Evolutionary conservation across 306 rosid species (phyloP).

Genomic region (Acacia confusa): DNA sequence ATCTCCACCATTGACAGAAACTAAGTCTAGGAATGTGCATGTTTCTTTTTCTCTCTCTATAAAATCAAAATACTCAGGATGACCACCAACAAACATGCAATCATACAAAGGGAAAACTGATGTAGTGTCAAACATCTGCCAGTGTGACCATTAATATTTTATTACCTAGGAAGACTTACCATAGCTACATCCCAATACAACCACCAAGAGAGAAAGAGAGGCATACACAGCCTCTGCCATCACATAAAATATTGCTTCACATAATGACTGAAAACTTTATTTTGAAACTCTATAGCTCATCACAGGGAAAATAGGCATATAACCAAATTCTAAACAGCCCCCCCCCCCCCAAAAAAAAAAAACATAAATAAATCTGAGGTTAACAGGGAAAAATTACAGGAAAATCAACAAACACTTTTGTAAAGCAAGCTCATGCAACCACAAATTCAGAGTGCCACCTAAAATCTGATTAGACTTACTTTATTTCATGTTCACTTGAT

Average conservation of each 20-base stretch:
- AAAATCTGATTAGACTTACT: conserved; percentile 43
- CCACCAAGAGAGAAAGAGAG: too few species aligned
- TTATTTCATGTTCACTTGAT: conserved; percentile 45
- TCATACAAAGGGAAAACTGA: neutral
- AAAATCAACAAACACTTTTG: conserved; percentile 4
- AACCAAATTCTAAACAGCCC: conserved; percentile 18
- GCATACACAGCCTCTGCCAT: too few species aligned
- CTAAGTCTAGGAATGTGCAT: conserved; percentile 17
- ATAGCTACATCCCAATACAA: neutral
- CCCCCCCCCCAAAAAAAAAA: neutral
- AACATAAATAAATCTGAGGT: neutral
- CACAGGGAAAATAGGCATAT: neutral
- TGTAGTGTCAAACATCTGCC: neutral
- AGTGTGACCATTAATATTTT: neutral
- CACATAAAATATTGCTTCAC: neutral
- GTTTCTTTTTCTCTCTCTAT: neutral
- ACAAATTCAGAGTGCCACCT: conserved; percentile 9
- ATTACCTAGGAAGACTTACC: neutral
- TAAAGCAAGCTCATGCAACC: conserved; percentile 1
- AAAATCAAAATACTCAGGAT: neutral
- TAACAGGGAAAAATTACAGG: conserved; percentile 2
- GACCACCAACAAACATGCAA: conserved; percentile 1
- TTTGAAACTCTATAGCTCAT: conserved; percentile 17
- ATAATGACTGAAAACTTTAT: neutral
- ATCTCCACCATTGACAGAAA: neutral